Evolutionary conservation across 768 basidiomycete genomes (phyloP).

Genomic region (Gelatoporia subvermispora): DNA sequence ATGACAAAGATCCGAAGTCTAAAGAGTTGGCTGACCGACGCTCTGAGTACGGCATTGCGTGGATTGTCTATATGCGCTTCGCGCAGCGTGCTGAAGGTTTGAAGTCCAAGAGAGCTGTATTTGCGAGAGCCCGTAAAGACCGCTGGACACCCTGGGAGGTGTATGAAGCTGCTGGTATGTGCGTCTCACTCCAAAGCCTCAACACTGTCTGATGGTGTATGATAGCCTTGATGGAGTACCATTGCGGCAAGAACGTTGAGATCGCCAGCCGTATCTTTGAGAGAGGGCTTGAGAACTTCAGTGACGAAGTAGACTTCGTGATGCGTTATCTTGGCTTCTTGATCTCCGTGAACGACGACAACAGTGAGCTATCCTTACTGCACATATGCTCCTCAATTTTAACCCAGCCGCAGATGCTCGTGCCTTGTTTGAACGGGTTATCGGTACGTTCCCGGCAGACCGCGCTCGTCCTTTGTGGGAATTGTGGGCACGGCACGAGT

Average conservation of each 20-base stretch:
- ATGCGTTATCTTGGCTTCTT: slow-evolving; percentile 88
- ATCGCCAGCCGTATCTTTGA: slow-evolving; percentile 93
- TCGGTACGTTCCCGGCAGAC: slow-evolving; percentile 70
- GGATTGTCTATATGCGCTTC: slow-evolving; percentile 93
- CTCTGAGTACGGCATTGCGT: slow-evolving; percentile 73
- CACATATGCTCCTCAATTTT: slow-evolving; percentile 3
- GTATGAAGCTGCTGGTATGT: slow-evolving; percentile 84
- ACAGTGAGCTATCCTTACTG: slow-evolving; percentile 56
- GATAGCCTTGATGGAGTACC: slow-evolving; percentile 91
- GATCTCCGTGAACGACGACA: slow-evolving; percentile 91
- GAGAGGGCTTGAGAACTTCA: slow-evolving; percentile 81
- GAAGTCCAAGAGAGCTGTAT: slow-evolving; percentile 70
- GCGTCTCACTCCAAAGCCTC: neutral
- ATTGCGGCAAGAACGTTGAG: slow-evolving; percentile 70
- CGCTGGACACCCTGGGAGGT: slow-evolving; percentile 86
- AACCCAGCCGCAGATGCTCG: slow-evolving; percentile 67
- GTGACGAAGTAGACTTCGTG: slow-evolving; percentile 80
- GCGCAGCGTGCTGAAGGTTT: slow-evolving; percentile 84
- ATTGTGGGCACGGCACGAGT: slow-evolving; percentile 93
- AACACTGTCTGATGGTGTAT: neutral
- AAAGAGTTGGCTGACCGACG: slow-evolving; percentile 57
- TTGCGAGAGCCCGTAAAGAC: slow-evolving; percentile 76
- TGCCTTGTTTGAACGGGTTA: slow-evolving; percentile 89
- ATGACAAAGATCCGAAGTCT: slow-evolving; percentile 47
- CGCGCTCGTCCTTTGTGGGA: slow-evolving; percentile 89